Base-by-base conservation (phyloP, 768 basidiomycete species). In the Suillus lakei region DNA sequence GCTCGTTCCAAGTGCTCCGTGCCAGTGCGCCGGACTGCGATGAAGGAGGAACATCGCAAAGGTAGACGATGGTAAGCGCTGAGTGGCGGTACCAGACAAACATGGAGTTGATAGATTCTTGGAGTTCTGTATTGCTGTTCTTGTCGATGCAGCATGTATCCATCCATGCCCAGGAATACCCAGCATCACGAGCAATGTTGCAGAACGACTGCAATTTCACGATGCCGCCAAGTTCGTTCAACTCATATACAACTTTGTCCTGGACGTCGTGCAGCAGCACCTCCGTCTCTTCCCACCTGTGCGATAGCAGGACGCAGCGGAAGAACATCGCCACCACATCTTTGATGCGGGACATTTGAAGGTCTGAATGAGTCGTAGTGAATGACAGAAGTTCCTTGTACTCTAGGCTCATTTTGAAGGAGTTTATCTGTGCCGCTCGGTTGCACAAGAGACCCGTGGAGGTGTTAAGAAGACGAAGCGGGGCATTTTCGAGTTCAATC, bases 151-250 rank as follows among this genome's bases (percentile, higher is more conserved):
- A 43, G 41, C 41, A 43, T 18, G 41, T 43, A 4, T 43, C 41
- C 6, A 7, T 46, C 44, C 44, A 46, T n/a, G 44, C n/a, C 44
- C 44, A 46, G 44, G 0, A 1, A 46, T 46, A n/a, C 10, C 44
- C n/a, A 0, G n/a, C n/a, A 46, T n/a, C 10, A 12, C n/a, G 44
- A 46, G n/a, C 44, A 3, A n/a, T 21, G n/a, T n/a, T 46, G n/a
- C 44, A 46, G 4, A 46, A 46, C 4, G n/a, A 46, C 9, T 46
- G 44, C 44, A 46, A 0, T 3, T 46, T 46, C 10, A 0, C 10
- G 10, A 12, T 46, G 4, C 44, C 44, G 0, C 44, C 44, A 12
- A n/a, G 0, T n/a, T 1, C 10, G 2, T 46, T 0, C n/a, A n/a
- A 46, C n/a, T 46, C n/a, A 8, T 5, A 5, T 10, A 46, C 44